phyloP scores from a whole-genome alignment of 371 early-diverging fungal species.

The Mortierella sp. region DNA sequence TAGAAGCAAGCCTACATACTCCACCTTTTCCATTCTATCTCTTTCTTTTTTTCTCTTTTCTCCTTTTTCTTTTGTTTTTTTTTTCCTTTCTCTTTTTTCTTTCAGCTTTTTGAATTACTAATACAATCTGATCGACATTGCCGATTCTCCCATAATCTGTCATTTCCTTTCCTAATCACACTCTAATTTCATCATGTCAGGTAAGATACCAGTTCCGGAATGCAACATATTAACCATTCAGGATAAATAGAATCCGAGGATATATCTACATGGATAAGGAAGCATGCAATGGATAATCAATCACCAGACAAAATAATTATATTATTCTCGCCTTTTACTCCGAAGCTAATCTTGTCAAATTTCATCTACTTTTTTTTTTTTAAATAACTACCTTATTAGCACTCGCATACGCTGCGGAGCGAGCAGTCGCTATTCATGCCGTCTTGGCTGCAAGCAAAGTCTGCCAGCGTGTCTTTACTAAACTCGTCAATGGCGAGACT shows the following conservation, averaged over 20 bases:
- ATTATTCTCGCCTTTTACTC: neutral
- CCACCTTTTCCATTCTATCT: neutral
- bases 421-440: conserved; percentile 88
- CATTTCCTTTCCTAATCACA: neutral
- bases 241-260: neutral
- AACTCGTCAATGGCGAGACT: conserved; percentile 82
- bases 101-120: neutral
- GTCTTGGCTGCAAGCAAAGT: conserved; percentile 88
- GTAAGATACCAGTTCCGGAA: conserved; percentile 22
- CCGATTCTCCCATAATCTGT: neutral
- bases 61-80: neutral
- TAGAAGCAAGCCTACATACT: neutral
- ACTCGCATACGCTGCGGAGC: conserved; percentile 73
- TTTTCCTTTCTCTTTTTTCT: neutral
- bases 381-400: no score
- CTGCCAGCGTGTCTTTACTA: conserved; percentile 86
- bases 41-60: conserved; percentile 7
- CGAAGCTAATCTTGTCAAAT: neutral
- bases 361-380: neutral
- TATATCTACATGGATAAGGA: neutral
- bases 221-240: neutral
- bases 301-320: neutral
- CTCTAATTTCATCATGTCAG: conserved; percentile 32
- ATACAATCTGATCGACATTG: neutral
- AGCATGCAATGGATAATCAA: neutral